These are phyloP conservation scores for Alternaria sp. DNA, from an alignment of 2,329 filamentous ascomycete genomes.

Conservation along the genomic window DNA sequence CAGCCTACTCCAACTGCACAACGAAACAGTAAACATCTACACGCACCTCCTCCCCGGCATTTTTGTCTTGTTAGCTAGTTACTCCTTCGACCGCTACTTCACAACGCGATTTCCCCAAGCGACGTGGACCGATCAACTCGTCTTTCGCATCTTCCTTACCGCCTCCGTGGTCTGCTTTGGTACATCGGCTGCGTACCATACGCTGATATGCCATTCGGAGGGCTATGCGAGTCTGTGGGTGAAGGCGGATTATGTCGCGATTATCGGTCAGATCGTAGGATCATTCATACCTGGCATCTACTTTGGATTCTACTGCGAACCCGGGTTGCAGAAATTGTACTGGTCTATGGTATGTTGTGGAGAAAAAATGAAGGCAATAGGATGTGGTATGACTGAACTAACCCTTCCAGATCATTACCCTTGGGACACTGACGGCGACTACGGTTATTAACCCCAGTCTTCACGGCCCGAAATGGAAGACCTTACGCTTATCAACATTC, in stretches of 20 bases:
- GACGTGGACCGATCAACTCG: conserved; percentile 23
- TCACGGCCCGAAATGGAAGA: conserved; percentile 79
- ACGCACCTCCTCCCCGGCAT: conserved; percentile 60
- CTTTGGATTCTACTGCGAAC: conserved; percentile 56
- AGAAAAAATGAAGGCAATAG: fast-evolving
- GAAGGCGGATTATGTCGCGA: conserved; percentile 89
- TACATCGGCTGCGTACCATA: conserved; percentile 74
- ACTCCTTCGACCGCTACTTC: conserved; percentile 17
- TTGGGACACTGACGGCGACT: conserved; percentile 71
- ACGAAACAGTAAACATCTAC: conserved; percentile 71
- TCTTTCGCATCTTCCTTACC: conserved; percentile 31
- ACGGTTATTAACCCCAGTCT: conserved; percentile 84
- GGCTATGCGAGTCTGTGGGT: conserved; percentile 79
- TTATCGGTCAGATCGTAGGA: conserved; percentile 85
- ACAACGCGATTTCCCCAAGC: conserved; percentile 11
- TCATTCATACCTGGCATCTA: conserved; percentile 81
- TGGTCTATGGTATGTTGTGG: conserved; percentile 44
- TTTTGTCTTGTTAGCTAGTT: conserved; percentile 10
- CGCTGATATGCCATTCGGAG: conserved; percentile 80
- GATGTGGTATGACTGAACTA: background rate
- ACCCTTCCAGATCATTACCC: background rate
- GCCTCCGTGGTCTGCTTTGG: conserved; percentile 47
- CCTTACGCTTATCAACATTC: conserved; percentile 86
- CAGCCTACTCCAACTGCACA: conserved; percentile 66
- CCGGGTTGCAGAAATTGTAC: conserved; percentile 44